A percentile compares a stretch with the other conserved stretches of the same genome.
Conservation (phyloP, 2,329 filamentous ascomycete species). For the Emydomyces testavorans region DNA sequence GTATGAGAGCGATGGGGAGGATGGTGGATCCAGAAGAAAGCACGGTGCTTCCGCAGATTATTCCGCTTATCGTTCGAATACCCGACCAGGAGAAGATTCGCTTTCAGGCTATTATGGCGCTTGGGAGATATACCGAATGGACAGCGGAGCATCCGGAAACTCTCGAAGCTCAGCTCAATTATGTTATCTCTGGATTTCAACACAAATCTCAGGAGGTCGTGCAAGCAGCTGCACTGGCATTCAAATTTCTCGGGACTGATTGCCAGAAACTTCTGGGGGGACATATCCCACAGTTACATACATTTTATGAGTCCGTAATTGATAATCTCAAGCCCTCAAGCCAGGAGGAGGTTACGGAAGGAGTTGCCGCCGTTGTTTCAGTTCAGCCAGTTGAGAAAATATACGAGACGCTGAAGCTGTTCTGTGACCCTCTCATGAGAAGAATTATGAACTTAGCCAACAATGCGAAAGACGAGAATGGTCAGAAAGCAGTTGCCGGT, state of each 20-base stretch:
- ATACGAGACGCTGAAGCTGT: slow-evolving; percentile 77
- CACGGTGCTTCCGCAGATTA: slow-evolving; percentile 77
- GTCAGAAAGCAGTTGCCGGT: slow-evolving; percentile 78
- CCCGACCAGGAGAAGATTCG: slow-evolving; percentile 95
- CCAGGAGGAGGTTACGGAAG: slow-evolving; percentile 93
- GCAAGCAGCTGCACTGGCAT: slow-evolving; percentile 78
- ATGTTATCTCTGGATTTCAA: slow-evolving; percentile 86
- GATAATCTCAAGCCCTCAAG: slow-evolving; percentile 75
- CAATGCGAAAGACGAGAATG: slow-evolving; percentile 66
- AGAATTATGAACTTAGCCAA: slow-evolving; percentile 80
- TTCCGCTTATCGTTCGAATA: slow-evolving; percentile 86
- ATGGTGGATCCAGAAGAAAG: slow-evolving; percentile 88
- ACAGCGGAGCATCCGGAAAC: slow-evolving; percentile 88
- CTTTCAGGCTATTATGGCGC: slow-evolving; percentile 95
- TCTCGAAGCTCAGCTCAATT: slow-evolving; percentile 82
- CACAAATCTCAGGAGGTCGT: slow-evolving; percentile 83
- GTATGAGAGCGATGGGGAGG: slow-evolving; percentile 87
- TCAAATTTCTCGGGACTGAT: slow-evolving; percentile 95
- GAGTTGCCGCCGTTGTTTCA: slow-evolving; percentile 81
- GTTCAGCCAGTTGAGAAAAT: slow-evolving; percentile 70
- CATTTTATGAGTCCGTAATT: slow-evolving; percentile 82
- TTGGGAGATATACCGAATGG: slow-evolving; percentile 96
- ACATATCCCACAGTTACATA: slow-evolving; percentile 75
- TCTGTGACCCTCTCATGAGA: slow-evolving; percentile 80
- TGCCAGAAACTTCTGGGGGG: slow-evolving; percentile 76